Conservation (phyloP, 805 yeast genomes). For the Starmerella floris region DNA sequence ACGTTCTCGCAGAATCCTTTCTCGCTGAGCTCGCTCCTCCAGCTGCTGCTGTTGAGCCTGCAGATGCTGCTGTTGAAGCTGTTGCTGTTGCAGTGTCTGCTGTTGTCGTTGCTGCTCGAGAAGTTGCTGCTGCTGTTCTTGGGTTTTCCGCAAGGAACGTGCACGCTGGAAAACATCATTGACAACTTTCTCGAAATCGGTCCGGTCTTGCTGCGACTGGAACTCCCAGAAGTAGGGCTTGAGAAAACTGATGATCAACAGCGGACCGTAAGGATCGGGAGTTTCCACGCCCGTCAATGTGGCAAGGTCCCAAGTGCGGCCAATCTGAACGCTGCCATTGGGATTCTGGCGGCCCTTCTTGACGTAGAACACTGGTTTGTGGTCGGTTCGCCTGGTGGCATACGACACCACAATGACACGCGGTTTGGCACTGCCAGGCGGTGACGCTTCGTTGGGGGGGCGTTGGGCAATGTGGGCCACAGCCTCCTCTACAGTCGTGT, state of each 20-base stretch:
- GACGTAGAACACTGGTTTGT: constrained; percentile 34
- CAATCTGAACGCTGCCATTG: constrained; percentile 70
- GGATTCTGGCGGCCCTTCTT: constrained; percentile 78
- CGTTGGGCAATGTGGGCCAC: background rate
- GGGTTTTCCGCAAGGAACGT: background rate
- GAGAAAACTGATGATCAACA: constrained; percentile 45
- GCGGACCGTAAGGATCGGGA: constrained; percentile 28
- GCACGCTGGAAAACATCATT: constrained; percentile 36
- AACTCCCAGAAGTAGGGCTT: constrained; percentile 81
- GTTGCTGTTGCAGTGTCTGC: background rate
- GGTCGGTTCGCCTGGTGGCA: constrained; percentile 1
- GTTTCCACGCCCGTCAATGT: constrained; percentile 48
- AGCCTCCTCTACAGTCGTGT: constrained; percentile 14
- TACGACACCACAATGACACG: constrained; percentile 18
- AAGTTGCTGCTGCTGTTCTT: background rate
- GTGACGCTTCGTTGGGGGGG: background rate
- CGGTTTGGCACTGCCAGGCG: constrained; percentile 3
- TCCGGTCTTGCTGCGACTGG: constrained; percentile 41
- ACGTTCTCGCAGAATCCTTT: background rate
- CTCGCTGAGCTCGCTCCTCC: background rate
- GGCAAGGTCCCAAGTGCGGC: constrained; percentile 80
- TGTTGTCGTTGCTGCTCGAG: background rate
- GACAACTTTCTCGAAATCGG: constrained; percentile 42
- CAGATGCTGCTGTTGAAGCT: constrained; percentile 1
- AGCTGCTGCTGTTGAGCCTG: background rate